A percentile compares a stretch with the other conserved stretches of the same genome.
phyloP scores from a whole-genome alignment of 345 rosid species.

The Sonneratia caseolaris region DNA sequence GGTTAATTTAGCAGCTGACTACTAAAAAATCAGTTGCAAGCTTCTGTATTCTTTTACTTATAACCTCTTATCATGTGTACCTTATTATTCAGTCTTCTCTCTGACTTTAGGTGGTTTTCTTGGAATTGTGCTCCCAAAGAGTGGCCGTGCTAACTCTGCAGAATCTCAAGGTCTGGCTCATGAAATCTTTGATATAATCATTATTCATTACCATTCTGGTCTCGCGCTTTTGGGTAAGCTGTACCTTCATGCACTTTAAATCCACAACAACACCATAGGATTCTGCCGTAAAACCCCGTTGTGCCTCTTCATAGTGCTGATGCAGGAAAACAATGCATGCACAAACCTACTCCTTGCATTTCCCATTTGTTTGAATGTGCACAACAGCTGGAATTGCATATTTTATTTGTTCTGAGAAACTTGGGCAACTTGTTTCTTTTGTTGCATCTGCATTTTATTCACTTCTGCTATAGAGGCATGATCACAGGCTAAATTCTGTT shows the following conservation, averaged over 20 bases:
- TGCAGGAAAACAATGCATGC: background rate
- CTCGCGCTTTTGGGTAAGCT: background rate
- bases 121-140: conserved; percentile 89
- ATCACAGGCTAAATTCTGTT: background rate
- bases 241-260: background rate
- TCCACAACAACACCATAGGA: background rate
- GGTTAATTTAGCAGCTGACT: conserved; percentile 5
- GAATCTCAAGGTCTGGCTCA: conserved; percentile 54
- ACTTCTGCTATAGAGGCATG: background rate
- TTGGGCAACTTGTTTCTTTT: background rate
- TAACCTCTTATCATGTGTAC: too few relatives aligned
- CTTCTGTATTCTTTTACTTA: conserved; percentile 8
- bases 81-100: background rate
- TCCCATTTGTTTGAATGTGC: background rate
- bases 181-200: background rate
- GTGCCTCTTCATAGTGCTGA: background rate
- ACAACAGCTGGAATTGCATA: background rate
- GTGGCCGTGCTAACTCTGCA: conserved; percentile 67
- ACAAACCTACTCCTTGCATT: background rate
- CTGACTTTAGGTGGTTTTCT: conserved; percentile 67
- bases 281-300: background rate
- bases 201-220: background rate
- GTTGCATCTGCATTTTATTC: background rate
- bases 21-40: conserved; percentile 16
- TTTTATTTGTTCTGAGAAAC: background rate